Percentiles rank a stretch among this genome's conserved stretches.
Evolutionary conservation across 2,329 filamentous ascomycete species (phyloP).

Genomic region (Fusarium sp.): DNA sequence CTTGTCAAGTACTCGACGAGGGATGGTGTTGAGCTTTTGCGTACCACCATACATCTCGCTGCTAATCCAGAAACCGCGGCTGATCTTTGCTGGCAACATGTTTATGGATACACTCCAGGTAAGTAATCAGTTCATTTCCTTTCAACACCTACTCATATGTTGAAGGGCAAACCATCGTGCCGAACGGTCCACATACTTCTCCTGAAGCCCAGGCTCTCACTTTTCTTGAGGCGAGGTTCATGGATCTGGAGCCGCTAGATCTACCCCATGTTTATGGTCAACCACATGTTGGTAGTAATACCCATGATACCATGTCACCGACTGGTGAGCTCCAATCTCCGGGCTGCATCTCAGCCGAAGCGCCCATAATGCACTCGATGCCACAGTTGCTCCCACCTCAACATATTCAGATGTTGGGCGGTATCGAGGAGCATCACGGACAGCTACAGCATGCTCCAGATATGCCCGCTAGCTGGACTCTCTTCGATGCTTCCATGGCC

Average conservation of each 20-base stretch:
- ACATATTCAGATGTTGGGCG: background rate
- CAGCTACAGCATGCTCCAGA: background rate
- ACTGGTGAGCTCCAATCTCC: background rate
- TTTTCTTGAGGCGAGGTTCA: background rate
- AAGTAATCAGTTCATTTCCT: background rate
- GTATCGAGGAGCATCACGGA: background rate
- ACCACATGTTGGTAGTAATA: background rate
- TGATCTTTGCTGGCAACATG: constrained; percentile 8
- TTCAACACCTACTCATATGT: background rate
- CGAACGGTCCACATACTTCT: background rate
- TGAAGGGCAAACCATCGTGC: background rate
- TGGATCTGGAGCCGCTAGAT: background rate
- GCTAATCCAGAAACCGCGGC: background rate
- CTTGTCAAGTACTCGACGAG: constrained; percentile 1
- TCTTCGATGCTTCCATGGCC: background rate
- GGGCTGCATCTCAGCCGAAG: background rate
- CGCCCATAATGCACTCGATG: background rate
- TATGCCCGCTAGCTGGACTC: background rate
- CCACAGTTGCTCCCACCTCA: background rate
- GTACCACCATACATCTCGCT: constrained; percentile 3
- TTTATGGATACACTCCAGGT: constrained; percentile 10
- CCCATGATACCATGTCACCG: background rate
- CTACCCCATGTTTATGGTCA: background rate
- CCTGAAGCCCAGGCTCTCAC: background rate
- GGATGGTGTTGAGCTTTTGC: background rate